These are phyloP conservation scores for Cercophora sp. DNA, from an alignment of 495 filamentous ascomycete genomes.

Conservation along the genomic window DNA sequence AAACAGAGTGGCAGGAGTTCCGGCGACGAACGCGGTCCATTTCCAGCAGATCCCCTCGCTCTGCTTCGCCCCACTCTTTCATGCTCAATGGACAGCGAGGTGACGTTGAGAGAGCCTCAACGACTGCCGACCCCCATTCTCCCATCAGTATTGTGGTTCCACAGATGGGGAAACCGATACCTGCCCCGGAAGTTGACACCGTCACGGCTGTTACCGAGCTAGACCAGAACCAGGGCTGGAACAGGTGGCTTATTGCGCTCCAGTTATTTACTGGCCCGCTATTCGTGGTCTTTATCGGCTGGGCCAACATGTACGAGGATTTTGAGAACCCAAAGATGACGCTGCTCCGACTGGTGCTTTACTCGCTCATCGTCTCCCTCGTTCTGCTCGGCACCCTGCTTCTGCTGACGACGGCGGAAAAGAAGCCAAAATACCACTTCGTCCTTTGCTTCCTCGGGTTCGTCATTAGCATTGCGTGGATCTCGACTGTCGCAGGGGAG, in stretches of 20 bases:
- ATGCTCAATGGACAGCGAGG: constrained; percentile 1
- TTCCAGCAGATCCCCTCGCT: constrained; percentile 14
- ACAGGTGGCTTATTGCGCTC: constrained; percentile 79
- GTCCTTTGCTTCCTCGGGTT: constrained; percentile 89
- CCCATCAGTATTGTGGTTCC: constrained; percentile 2
- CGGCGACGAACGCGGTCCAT: constrained; percentile 40
- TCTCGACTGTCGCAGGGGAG: constrained; percentile 91
- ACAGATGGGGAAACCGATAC: constrained; percentile 20
- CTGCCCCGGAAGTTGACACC: constrained; percentile 25
- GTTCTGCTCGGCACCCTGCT: constrained; percentile 59
- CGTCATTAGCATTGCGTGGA: constrained; percentile 87
- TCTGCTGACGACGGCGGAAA: constrained; percentile 53
- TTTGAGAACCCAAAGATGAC: constrained; percentile 30
- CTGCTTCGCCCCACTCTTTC: constrained; percentile 10
- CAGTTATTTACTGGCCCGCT: constrained; percentile 87
- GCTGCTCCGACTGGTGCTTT: constrained; percentile 61
- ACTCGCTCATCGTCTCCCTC: constrained; percentile 67
- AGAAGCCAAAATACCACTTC: constrained; percentile 62
- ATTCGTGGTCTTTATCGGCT: constrained; percentile 72
- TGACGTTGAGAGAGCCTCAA: neutral
- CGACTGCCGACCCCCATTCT: neutral
- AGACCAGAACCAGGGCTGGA: constrained; percentile 60
- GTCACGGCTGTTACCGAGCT: constrained; percentile 18
- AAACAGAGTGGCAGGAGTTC: constrained; percentile 53
- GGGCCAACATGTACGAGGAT: constrained; percentile 62